Evolutionary conservation across 441 rosid species (phyloP).

Genomic region (Pelargonium australe): DNA sequence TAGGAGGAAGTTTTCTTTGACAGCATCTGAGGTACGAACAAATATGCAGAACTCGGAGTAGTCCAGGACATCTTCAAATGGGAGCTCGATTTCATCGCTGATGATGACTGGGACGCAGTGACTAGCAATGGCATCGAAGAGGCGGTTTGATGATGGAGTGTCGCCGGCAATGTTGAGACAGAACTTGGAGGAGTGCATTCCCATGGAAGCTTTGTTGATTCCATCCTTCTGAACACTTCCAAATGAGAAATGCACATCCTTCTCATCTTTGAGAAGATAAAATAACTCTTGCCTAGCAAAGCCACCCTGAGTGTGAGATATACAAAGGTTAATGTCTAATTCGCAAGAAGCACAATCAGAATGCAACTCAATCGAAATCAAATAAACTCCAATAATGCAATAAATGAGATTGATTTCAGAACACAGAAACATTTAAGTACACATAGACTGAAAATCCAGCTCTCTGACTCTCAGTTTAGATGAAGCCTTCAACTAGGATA

Average conservation of each 20-base stretch:
- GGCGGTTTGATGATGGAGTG: conserved; percentile 80
- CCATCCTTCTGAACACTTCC: conserved; percentile 59
- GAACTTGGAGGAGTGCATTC: conserved; percentile 74
- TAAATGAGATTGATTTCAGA: not conserved
- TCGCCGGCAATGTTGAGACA: conserved; percentile 80
- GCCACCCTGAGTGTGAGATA: conserved; percentile 46
- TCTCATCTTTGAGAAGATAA: conserved; percentile 69
- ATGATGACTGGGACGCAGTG: conserved; percentile 75
- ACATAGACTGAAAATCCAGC: too few relatives aligned
- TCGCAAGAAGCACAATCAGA: not conserved
- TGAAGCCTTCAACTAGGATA: too few relatives aligned
- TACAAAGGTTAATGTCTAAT: not conserved
- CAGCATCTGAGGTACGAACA: conserved; percentile 53
- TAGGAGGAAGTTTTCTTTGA: conserved; percentile 49
- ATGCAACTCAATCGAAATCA: not conserved
- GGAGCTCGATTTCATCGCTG: conserved; percentile 71
- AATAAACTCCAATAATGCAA: too few relatives aligned
- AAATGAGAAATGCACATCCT: conserved; percentile 62
- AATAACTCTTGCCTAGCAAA: conserved; percentile 61
- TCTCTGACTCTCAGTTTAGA: too few relatives aligned
- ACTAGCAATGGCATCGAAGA: conserved; percentile 65
- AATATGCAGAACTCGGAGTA: conserved; percentile 60
- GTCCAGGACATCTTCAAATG: conserved; percentile 71
- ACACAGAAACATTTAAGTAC: too few relatives aligned
- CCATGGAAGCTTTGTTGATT: conserved; percentile 46